Percentiles rank a stretch among this genome's conserved stretches.
Conservation (phyloP, 1,284 basidiomycete genomes). For the Apiotrichum sp. region DNA sequence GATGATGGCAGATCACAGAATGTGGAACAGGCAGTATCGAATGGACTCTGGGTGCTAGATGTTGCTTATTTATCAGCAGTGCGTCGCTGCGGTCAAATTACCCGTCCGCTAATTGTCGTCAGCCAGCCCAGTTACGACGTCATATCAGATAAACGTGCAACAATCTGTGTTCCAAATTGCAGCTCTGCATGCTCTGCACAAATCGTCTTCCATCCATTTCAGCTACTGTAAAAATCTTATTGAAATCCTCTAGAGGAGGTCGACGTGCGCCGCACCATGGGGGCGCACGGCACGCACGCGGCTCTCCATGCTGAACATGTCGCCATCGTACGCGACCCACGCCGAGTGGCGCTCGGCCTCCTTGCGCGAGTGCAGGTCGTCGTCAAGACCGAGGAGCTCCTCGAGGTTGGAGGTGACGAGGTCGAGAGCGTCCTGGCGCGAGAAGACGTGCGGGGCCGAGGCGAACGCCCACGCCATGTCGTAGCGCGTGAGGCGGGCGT, state of each 20-base stretch:
- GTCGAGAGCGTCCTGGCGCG: conserved; percentile 54
- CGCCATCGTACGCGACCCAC: conserved; percentile 59
- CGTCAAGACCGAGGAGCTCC: conserved; percentile 57
- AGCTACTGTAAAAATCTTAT: no score
- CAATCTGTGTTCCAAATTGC: no score
- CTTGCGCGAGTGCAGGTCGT: no score
- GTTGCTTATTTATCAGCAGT: no score
- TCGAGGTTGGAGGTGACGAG: conserved; percentile 61
- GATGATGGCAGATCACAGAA: no score
- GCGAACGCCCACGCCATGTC: conserved; percentile 61
- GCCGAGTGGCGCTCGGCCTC: conserved; percentile 44
- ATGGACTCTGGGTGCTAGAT: no score
- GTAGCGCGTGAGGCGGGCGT: conserved; percentile 62
- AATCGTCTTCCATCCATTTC: no score
- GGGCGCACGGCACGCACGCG: conserved; percentile 33
- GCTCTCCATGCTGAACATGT: conserved; percentile 32
- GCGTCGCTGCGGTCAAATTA: no score
- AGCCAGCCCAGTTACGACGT: no score
- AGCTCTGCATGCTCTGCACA: no score
- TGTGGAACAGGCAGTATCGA: no score
- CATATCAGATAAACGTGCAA: neutral
- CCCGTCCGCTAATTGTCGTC: no score
- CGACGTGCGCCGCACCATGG: conserved; percentile 18
- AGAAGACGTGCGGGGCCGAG: conserved; percentile 50
- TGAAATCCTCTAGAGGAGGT: conserved; percentile 31